Evolutionary conservation across 2,329 filamentous ascomycete species (phyloP), one percentile per base, ranked within the genome.

Genomic region (Pyrenochaeta sp.): DNA sequence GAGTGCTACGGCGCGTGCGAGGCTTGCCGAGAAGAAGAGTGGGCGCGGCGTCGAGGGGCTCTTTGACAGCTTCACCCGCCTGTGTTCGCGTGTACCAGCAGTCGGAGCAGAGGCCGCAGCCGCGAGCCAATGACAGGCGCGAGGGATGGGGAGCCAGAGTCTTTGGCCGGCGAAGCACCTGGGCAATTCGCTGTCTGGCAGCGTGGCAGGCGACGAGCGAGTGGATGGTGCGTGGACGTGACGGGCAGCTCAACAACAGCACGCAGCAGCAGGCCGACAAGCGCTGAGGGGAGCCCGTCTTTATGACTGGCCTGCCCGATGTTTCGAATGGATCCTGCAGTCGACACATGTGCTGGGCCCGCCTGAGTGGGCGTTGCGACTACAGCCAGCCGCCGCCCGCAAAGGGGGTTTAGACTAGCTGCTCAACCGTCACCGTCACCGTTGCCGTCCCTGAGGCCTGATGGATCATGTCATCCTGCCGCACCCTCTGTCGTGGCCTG

Each of bases 1-100:
- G 44, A 39, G 45, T 50, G 44, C n/a, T n/a, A n/a, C n/a, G 58
- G 66, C 58, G 63, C 55, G 58, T 65, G 63, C 55, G 59, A 60
- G 57, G 59, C 66, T 63, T 67, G 60, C 54, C 60, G 53, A 52
- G 41, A 60, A 48, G 43, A 52, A 54, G 53, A 48, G 55, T 55
- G 56, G 53, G 47, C 51, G 24, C 30, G 27, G 47, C 43, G 50
- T 51, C 40, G 45, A 51, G 35, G 45, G 41, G 19, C 34, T 29
- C 13, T 49, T 19, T 41, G 44, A 46, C 45, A 40, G 45, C 28
- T 24, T n/a, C 38, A 39, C 30, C 31, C 20, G 19, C 44, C 35
- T 35, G 35, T 35, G 40, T 44, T 41, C 27, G 42, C 27, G 40
- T 29, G 41, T 37, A 24, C 40, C 30, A 40, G n/a, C 28, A 51